Base-by-base conservation (phyloP, 108 stramenopile species). In the Nitzschia sp. region DNA sequence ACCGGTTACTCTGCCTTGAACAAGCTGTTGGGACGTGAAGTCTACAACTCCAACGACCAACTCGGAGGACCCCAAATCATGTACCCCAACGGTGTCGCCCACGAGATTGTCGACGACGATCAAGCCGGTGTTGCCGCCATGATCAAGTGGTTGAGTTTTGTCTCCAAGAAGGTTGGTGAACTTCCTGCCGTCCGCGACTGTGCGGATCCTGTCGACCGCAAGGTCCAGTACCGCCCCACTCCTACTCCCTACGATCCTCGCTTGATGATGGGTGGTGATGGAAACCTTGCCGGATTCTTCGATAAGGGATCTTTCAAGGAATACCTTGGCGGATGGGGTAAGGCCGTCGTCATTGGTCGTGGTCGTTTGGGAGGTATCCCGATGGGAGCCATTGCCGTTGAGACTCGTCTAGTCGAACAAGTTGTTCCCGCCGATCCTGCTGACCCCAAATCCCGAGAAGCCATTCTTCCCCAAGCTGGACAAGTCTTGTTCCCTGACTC, bases 401-500 rank as follows among this genome's bases (percentile, higher is more conserved):
- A 98, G 77, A 98, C 97, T 60, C 90, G 98, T 23, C 83, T 92
- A 54, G 93, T 95, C 58, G 98, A 98, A 66, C 90, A 94, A 72
- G 82, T 95, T 36, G 78, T 97, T 49, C 97, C 98, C 13, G 98
- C 98, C 23, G 98, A 98, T 76, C 98, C 98, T 57, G 98, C 97
- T 54, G 96, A 98, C 77, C 89, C 95, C 62, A 95, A 97, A 69
- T 96, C 94, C 26, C 86, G 97, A n/a, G 98, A 98, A 70, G 90
- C 96, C 6, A 71, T 97, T 66, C 82, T 91, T 49, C 96, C 95
- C 3, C 98, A 98, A 68, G 98, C 98, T 59, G 92, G 82, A 51
- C 97, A 97, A 79, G 98, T 98, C 38, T 89, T 97, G 63, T 98
- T 94, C 95, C 98, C 98, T 13, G 98, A 98, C 84, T 96, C 95